phyloP scores from a whole-genome alignment of 2,329 filamentous ascomycete species.

The Cryoendolithus antarcticus region DNA sequence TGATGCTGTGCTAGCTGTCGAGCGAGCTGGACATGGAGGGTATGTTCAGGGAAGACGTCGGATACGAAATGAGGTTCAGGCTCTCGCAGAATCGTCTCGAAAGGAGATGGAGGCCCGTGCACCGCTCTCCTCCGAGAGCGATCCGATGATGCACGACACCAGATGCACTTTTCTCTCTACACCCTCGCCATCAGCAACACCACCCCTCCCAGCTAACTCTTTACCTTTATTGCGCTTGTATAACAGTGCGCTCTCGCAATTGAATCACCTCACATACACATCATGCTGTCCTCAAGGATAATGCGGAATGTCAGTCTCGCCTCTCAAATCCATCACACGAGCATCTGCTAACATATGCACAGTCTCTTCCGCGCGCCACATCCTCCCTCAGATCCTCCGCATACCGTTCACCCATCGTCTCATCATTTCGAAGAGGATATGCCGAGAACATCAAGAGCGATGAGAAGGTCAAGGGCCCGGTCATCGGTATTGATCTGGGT shows the following conservation, averaged over 20 bases:
- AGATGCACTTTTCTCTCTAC: background rate
- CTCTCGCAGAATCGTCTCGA: no score
- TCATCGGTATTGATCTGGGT: slow-evolving; percentile 97
- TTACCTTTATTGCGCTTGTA: slow-evolving; percentile 7
- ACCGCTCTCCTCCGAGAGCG: no score
- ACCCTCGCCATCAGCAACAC: slow-evolving; percentile 4
- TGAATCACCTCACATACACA: slow-evolving; percentile 8
- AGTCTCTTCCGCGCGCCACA: slow-evolving; percentile 24
- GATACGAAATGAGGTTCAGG: no score
- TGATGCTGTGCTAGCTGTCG: no score
- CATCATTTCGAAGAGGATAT: slow-evolving; percentile 62
- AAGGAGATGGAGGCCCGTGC: no score
- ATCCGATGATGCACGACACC: no score
- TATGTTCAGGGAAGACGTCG: no score
- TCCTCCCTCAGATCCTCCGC: slow-evolving; percentile 25
- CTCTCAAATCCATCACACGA: slow-evolving; percentile 13
- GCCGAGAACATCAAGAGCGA: slow-evolving; percentile 31
- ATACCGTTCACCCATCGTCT: slow-evolving; percentile 54
- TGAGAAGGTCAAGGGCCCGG: slow-evolving; percentile 81
- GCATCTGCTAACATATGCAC: slow-evolving; percentile 13
- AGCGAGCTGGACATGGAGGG: no score
- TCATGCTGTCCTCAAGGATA: slow-evolving; percentile 24
- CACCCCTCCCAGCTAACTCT: no score
- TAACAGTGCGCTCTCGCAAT: slow-evolving; percentile 9
- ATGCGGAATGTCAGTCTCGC: slow-evolving; percentile 22